phyloP scores from a whole-genome alignment of 768 basidiomycete genomes.

The Rhodotorula diobovata region DNA sequence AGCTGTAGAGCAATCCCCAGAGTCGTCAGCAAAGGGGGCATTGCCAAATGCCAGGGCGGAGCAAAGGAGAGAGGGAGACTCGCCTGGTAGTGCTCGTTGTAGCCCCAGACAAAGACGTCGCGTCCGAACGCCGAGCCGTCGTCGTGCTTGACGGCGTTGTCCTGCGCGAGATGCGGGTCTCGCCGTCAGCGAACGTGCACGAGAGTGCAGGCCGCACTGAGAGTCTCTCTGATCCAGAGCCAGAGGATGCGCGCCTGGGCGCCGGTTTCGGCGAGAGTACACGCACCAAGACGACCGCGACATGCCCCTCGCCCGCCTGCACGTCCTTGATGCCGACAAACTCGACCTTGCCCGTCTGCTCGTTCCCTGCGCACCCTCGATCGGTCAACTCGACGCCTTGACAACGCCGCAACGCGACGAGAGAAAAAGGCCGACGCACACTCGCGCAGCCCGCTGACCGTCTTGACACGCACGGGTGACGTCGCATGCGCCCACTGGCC shows the following conservation, averaged over 20 bases:
- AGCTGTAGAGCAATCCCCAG: slow-evolving; percentile 42
- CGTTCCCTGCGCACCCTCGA: slow-evolving; percentile 26
- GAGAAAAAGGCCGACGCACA: slow-evolving; percentile 56
- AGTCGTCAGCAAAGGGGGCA: no score
- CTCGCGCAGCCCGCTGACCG: slow-evolving; percentile 76
- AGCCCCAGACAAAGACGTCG: slow-evolving; percentile 42
- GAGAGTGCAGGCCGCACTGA: no score
- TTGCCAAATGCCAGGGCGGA: no score
- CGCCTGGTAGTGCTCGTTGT: slow-evolving; percentile 40
- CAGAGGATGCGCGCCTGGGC: no score
- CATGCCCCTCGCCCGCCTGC: slow-evolving; percentile 37
- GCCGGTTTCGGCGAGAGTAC: no score
- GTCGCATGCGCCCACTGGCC: slow-evolving; percentile 64
- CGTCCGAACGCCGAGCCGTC: slow-evolving; percentile 32
- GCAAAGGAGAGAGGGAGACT: not conserved
- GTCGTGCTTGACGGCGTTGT: slow-evolving; percentile 36
- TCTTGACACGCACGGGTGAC: slow-evolving; percentile 66
- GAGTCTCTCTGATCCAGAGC: no score
- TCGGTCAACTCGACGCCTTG: not conserved
- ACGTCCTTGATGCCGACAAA: slow-evolving; percentile 39
- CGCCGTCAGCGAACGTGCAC: no score
- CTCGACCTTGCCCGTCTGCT: slow-evolving; percentile 17
- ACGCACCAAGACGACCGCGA: slow-evolving; percentile 36
- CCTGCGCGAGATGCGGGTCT: no score
- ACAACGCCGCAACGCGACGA: not conserved